A percentile compares a stretch with the other conserved stretches of the same genome.
These are phyloP conservation scores for Penicillium tannophilum DNA, from an alignment of 495 filamentous ascomycete genomes.

Conservation along the genomic window DNA sequence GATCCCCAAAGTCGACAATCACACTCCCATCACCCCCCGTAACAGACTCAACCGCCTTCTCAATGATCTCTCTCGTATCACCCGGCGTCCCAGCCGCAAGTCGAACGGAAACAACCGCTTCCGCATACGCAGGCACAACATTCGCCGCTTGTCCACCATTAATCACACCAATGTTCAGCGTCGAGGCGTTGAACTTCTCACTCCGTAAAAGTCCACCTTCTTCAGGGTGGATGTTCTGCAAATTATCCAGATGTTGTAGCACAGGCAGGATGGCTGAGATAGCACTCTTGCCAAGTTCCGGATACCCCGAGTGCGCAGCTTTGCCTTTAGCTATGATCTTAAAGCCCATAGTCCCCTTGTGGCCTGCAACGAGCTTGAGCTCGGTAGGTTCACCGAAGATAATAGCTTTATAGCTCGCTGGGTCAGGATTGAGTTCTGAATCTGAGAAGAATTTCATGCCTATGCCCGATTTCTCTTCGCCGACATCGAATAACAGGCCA, in stretches of 20 bases:
- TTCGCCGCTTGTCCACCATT: slow-evolving; percentile 81
- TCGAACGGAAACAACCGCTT: slow-evolving; percentile 63
- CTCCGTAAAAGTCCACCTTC: slow-evolving; percentile 62
- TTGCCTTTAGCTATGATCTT: slow-evolving; percentile 61
- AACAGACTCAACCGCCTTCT: slow-evolving; percentile 57
- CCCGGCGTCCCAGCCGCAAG: slow-evolving; percentile 68
- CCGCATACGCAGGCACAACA: slow-evolving; percentile 72
- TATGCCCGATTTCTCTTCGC: slow-evolving; percentile 69
- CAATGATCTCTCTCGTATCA: slow-evolving; percentile 50
- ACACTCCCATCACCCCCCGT: slow-evolving; percentile 62
- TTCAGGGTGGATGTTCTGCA: slow-evolving; percentile 58
- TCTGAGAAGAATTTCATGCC: slow-evolving; percentile 69
- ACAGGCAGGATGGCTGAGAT: slow-evolving; percentile 51
- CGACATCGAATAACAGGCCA: slow-evolving; percentile 74
- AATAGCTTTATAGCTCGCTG: slow-evolving; percentile 54
- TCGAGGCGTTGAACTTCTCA: slow-evolving; percentile 76
- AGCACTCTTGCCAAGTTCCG: slow-evolving; percentile 70
- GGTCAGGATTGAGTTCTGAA: slow-evolving; percentile 34
- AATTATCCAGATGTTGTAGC: slow-evolving; percentile 59
- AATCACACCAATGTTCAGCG: slow-evolving; percentile 76
- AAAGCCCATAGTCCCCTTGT: slow-evolving; percentile 71
- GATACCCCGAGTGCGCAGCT: slow-evolving; percentile 78
- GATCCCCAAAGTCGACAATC: slow-evolving; percentile 43
- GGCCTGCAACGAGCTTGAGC: slow-evolving; percentile 75
- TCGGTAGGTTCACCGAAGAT: slow-evolving; percentile 91